Conservation (phyloP, 371 early-diverging fungal species). For the Rhizomucor miehei region DNA sequence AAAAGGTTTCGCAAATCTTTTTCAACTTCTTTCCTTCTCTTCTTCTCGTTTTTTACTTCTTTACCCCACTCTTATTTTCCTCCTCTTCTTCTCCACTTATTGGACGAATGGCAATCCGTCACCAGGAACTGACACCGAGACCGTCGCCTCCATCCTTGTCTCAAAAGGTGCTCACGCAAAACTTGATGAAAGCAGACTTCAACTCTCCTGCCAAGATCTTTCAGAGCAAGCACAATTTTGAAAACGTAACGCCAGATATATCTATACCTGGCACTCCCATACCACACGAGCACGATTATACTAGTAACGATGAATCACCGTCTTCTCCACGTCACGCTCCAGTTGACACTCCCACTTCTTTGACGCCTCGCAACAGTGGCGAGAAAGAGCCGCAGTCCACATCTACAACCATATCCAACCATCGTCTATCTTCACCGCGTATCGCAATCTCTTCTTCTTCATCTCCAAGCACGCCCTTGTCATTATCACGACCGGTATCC, state of each 20-base stretch:
- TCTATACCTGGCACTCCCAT: conserved; percentile 32
- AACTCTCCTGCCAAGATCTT: conserved; percentile 36
- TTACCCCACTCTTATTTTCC: neutral
- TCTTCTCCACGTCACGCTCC: conserved; percentile 6
- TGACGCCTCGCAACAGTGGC: conserved; percentile 13
- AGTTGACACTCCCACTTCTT: conserved; percentile 15
- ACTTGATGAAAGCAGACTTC: conserved; percentile 27
- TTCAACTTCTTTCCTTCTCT: neutral
- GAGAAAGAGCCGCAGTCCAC: conserved; percentile 1
- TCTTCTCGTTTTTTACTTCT: neutral
- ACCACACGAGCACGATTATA: conserved; percentile 1
- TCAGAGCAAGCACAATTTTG: conserved; percentile 30
- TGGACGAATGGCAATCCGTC: neutral
- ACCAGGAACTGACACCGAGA: neutral
- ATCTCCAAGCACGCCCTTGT: conserved; percentile 6
- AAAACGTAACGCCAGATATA: conserved; percentile 34
- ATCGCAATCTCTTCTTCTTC: conserved; percentile 9
- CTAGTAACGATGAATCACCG: conserved; percentile 11
- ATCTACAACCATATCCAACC: neutral
- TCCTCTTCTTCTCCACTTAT: neutral
- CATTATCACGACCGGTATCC: conserved; percentile 12
- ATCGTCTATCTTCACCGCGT: conserved; percentile 2
- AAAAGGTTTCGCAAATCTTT: neutral
- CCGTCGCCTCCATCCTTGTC: neutral
- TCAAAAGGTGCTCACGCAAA: conserved; percentile 6